These are phyloP conservation scores for Candida namnaoensis DNA, from an alignment of 805 yeast genomes.

Conservation along the genomic window DNA sequence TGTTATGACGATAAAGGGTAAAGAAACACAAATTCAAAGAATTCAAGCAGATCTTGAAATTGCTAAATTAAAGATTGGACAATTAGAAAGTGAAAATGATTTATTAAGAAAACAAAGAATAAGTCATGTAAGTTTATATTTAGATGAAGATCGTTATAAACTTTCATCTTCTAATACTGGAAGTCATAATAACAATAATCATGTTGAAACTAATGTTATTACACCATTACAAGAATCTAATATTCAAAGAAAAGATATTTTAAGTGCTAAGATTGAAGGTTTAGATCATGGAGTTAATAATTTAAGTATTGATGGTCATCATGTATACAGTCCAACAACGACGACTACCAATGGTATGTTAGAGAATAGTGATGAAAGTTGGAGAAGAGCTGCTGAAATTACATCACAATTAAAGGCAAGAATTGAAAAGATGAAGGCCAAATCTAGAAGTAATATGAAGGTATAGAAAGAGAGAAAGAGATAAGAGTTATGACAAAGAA, in stretches of 20 bases:
- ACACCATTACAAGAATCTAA: conserved; percentile 4
- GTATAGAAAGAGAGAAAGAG: not conserved
- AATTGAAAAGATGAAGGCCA: conserved; percentile 82
- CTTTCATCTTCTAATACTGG: not conserved
- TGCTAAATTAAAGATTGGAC: conserved; percentile 40
- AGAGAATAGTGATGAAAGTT: conserved; percentile 53
- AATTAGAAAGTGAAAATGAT: conserved; percentile 41
- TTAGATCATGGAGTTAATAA: conserved; percentile 17
- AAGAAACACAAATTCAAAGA: conserved; percentile 60
- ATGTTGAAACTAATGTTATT: not conserved
- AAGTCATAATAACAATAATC: not conserved
- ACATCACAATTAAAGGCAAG: conserved; percentile 80
- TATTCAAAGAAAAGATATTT: not conserved
- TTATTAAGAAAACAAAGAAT: conserved; percentile 22
- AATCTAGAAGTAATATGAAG: conserved; percentile 22
- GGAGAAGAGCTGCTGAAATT: conserved; percentile 88
- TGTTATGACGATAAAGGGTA: conserved; percentile 47
- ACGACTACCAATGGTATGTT: conserved; percentile 1
- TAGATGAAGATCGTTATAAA: not conserved
- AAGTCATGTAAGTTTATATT: conserved; percentile 2
- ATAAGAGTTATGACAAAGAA: too few species aligned
- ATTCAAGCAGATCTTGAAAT: conserved; percentile 54
- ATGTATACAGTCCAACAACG: conserved; percentile 9
- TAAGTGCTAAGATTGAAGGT: not conserved
- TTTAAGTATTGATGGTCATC: conserved; percentile 19